Conservation (phyloP, 2,329 filamentous ascomycete genomes). For the Shiraia sp. region DNA sequence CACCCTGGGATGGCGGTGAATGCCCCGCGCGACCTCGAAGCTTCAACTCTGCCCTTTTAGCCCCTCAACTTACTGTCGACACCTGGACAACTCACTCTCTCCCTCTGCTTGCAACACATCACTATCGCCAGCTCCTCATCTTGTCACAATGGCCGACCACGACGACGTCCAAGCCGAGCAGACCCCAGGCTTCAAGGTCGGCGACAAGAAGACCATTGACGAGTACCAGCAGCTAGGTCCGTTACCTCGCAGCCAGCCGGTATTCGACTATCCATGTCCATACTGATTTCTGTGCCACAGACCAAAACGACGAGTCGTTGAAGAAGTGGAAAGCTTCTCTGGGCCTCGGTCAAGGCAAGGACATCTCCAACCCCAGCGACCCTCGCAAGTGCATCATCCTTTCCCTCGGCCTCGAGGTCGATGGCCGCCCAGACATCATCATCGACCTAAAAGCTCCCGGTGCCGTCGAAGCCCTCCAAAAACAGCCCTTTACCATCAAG, state of each 20-base stretch:
- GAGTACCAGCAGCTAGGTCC: constrained; percentile 92
- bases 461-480: constrained; percentile 77
- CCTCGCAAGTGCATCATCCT: constrained; percentile 91
- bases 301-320: constrained; percentile 84
- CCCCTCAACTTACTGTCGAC: constrained; percentile 6
- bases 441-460: constrained; percentile 81
- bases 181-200: constrained; percentile 97
- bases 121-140: constrained; percentile 2
- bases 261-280: background rate
- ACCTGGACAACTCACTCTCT: constrained; percentile 8
- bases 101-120: constrained; percentile 5
- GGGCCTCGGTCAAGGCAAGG: constrained; percentile 69
- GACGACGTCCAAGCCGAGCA: constrained; percentile 85
- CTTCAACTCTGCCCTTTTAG: constrained; percentile 14
- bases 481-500: constrained; percentile 96
- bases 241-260: constrained; percentile 40
- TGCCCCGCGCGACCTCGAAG: constrained; percentile 28
- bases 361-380: constrained; percentile 65
- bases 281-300: constrained; percentile 43
- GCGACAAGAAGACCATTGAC: constrained; percentile 96
- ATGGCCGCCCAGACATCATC: constrained; percentile 80
- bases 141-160: constrained; percentile 46
- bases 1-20: constrained; percentile 24
- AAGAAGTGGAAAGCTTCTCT: constrained; percentile 98
- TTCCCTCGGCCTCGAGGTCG: constrained; percentile 82